Conservation (phyloP, 176 grass and related monocot genomes). For the Poa annua region DNA sequence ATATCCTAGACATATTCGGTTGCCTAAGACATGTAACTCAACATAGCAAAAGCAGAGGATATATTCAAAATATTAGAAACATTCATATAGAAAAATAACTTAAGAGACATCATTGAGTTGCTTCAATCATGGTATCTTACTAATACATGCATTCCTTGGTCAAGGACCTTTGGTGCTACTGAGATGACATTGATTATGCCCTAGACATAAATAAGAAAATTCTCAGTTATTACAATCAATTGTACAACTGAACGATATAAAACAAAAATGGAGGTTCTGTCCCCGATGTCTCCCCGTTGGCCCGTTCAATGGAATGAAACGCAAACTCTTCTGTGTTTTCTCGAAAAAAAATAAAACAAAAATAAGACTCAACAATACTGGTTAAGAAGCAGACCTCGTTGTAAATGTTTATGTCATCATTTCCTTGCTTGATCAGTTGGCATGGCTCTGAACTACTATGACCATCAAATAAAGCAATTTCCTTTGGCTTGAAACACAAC, state of each 20-base stretch:
- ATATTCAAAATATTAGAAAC: neutral
- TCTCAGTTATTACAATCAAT: conserved; percentile 6
- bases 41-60: neutral
- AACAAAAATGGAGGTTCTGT: neutral
- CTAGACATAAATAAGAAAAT: conserved; percentile 22
- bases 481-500: conserved; percentile 21
- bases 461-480: conserved; percentile 22
- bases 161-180: neutral
- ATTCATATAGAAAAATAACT: neutral
- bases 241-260: neutral
- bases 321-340: too few relatives aligned
- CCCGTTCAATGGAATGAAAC: too few relatives aligned
- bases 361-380: neutral
- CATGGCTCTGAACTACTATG: conserved; percentile 19
- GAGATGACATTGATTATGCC: neutral
- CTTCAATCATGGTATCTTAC: neutral
- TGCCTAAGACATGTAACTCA: neutral
- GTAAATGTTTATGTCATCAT: conserved; percentile 15
- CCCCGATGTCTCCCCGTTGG: too few relatives aligned
- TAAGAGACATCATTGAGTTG: conserved; percentile 19
- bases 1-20: too few relatives aligned
- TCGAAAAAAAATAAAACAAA: neutral
- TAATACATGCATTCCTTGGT: conserved; percentile 3
- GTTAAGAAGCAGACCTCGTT: conserved; percentile 1
- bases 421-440: conserved; percentile 12